A percentile compares a stretch with the other conserved stretches of the same genome.
phyloP scores from a whole-genome alignment of 768 basidiomycete genomes.

The Mycena capillaripes region DNA sequence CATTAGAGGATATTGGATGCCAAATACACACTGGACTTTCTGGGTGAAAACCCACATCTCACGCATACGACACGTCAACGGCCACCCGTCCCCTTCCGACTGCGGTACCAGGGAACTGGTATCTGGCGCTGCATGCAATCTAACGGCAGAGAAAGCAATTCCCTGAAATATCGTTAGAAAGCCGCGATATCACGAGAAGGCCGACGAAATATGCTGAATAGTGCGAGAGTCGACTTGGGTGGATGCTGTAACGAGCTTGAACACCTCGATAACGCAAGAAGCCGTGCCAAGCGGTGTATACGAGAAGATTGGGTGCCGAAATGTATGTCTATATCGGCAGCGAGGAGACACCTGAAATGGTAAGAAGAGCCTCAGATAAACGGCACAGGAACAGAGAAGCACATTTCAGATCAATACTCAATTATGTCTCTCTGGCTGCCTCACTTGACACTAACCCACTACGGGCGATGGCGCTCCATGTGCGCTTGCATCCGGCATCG shows the following conservation, averaged over 20 bases:
- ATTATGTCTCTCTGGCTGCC: not conserved
- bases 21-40: too few species aligned
- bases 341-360: not conserved
- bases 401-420: not conserved
- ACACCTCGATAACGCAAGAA: not conserved
- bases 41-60: too few species aligned
- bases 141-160: not conserved
- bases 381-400: not conserved
- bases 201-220: not conserved
- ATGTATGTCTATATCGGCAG: not conserved
- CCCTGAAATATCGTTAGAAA: not conserved
- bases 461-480: not conserved
- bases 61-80: too few species aligned
- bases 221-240: not conserved
- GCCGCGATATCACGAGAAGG: not conserved
- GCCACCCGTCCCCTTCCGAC: too few species aligned
- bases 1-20: too few species aligned
- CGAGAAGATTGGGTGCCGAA: not conserved
- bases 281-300: not conserved
- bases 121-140: not conserved
- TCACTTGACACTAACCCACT: not conserved
- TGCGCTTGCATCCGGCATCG: not conserved
- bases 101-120: not conserved
- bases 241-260: not conserved
- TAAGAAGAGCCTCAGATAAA: not conserved